Base-by-base conservation (phyloP, 1,139 yeast genomes). In the Casaregolazyma lundiana region DNA sequence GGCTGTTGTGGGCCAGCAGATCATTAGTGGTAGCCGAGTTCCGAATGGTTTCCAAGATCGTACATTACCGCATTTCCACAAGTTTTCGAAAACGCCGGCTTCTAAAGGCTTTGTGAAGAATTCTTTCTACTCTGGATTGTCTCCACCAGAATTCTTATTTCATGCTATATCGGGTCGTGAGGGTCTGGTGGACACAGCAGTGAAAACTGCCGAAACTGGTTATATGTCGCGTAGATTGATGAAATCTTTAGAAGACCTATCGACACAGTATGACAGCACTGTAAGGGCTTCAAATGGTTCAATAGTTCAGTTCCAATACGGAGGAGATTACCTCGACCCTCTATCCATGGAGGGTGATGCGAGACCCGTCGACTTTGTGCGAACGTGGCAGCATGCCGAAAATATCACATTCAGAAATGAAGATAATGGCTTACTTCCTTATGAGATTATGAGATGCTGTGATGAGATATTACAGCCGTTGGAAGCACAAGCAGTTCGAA, bases 141-240 rank as follows among this genome's bases (percentile, higher is more conserved):
- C 92, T 4, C 98, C 99, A 3, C 96, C 98, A 3, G 99, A 94
- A 64, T 94, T 94, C 66, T 72, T 94, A 56, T 94, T 92, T 76
- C 99, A 94, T 66, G 97, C 99, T 54, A 94, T 94, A 69, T 92
- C 98, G 5, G 99, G 99, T 66, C 86, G 99, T 75, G 99, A 94
- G 75, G 99, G 99, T 67, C 75, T 94, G 67, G 98, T 94, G 47
- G 99, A 94, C 75, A 94, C 99, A 13, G 98, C 97, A 6, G 98
- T 94, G 48, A 94, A 94, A 65, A 94, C 99, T 24, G 98, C 98
- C 2, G 98, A 94, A 67, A 94, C 99, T 6, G 99, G 99, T 65
- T 94, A 94, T 68, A 94, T 92, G 95, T 92, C 98, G 15, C 86
- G 99, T 70, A 83, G 99, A 68, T 77, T 94, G 68, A 94, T 94